Base-by-base conservation (phyloP, 495 filamentous ascomycete species). In the Penicillium fimorum region DNA sequence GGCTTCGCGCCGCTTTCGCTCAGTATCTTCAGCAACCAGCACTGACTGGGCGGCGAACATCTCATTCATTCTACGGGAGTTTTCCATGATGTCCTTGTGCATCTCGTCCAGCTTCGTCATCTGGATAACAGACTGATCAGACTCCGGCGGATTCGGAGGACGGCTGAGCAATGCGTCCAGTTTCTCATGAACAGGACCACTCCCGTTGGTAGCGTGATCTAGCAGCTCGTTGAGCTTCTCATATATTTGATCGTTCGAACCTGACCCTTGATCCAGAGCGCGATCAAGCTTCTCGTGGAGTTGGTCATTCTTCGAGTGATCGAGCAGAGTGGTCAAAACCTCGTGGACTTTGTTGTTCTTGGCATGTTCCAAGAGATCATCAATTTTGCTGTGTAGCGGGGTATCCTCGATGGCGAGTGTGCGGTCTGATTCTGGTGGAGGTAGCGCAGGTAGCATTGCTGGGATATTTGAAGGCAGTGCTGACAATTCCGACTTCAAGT, bases 101-200 rank as follows among this genome's bases (percentile, higher is more conserved):
- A 97, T 93, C 64, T 91, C 82, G 61, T 96, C 90, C 9, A 99
- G 81, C 47, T 90, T 88, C 57, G 87, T 86, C 50, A 87, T 84
- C 58, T 90, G 85, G 10, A 70, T 76, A 41, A 74, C 68, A n/a
- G 74, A 74, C n/a, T 74, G 69, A 22, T 75, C 76, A 1, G 62
- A 66, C 30, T 75, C 70, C 8, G 64, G 63, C 5, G 69, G 63
- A 51, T 67, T 38, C 10, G 30, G 45, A 0, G 68, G 59, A 1
- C 61, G 72, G 11, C 61, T 70, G 30, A 77, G 69, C 6, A 77
- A 61, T 12, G 66, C 63, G 32, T 77, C 72, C 12, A 77, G 50
- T 61, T 96, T 89, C 55, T 89, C 79, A 59, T 96, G 91, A 20
- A 97, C 89, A 56, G 89, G 82, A 56, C 91, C 88, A 41, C 59